phyloP scores from a whole-genome alignment of 2,329 filamentous ascomycete genomes.

The Colletotrichum sublineola region DNA sequence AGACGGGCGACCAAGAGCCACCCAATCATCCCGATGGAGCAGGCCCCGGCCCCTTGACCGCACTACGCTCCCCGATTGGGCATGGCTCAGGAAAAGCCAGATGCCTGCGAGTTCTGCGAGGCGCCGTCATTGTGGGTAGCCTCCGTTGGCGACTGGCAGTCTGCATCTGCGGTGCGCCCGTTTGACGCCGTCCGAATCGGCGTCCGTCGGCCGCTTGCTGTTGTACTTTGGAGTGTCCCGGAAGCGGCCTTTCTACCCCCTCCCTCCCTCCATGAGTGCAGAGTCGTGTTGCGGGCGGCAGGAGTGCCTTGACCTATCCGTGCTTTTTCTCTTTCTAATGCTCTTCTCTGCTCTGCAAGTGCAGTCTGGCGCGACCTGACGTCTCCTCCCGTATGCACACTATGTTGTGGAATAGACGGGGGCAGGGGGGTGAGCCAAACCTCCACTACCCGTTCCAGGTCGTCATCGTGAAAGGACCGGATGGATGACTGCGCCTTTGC shows the following conservation, averaged over 20 bases:
- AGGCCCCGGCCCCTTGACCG: background rate
- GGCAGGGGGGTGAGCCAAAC: conserved; percentile 13
- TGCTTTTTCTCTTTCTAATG: background rate
- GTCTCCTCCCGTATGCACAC: conserved; percentile 8
- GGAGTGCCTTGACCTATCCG: background rate
- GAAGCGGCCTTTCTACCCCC: conserved; percentile 31
- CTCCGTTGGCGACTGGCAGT: conserved; percentile 18
- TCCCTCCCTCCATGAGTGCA: conserved; percentile 4
- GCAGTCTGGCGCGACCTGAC: conserved; percentile 33
- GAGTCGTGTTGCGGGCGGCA: conserved; percentile 13
- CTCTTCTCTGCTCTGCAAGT: conserved; percentile 19
- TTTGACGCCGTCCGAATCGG: conserved; percentile 37
- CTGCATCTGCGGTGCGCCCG: conserved; percentile 30
- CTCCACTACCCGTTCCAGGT: background rate
- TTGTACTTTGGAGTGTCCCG: conserved; percentile 20
- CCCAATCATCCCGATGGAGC: conserved; percentile 21
- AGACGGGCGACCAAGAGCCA: conserved; percentile 3
- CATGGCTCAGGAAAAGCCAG: conserved; percentile 27
- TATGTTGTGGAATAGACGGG: conserved; percentile 18
- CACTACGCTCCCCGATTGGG: conserved; percentile 30
- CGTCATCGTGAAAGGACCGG: conserved; percentile 34
- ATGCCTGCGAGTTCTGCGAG: conserved; percentile 24
- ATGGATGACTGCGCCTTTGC: conserved; percentile 16
- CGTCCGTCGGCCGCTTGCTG: conserved; percentile 21
- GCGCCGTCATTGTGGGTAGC: conserved; percentile 33